A percentile compares a stretch with the other conserved stretches of the same genome.
Evolutionary conservation across 2,329 filamentous ascomycete species (phyloP).

Genomic region (Aspergillus spinulosporus): DNA sequence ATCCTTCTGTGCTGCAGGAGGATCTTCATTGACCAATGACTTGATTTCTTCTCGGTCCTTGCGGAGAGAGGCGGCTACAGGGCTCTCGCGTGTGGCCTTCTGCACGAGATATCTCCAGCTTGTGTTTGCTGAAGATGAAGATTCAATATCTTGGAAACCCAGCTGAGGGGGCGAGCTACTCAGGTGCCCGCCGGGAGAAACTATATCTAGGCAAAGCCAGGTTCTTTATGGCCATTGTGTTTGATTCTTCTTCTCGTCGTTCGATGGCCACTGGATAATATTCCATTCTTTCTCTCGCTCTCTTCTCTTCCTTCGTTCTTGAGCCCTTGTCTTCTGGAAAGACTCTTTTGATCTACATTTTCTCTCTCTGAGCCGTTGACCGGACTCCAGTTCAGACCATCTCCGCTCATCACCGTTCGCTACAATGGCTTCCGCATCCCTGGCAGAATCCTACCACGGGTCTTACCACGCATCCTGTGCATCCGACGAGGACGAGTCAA

Average conservation of each 20-base stretch:
- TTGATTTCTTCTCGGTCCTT: neutral
- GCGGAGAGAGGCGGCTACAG: conserved; percentile 11
- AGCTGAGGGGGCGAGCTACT: neutral
- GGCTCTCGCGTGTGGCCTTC: conserved; percentile 10
- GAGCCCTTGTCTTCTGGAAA: conserved; percentile 18
- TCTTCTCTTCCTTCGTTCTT: conserved; percentile 6
- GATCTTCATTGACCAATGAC: conserved; percentile 1
- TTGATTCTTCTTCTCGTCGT: neutral
- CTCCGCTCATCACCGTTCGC: neutral
- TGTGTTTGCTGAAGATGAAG: conserved; percentile 9
- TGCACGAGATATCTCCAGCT: conserved; percentile 9
- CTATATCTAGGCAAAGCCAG: too few relatives aligned
- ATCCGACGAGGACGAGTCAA: conserved; percentile 39
- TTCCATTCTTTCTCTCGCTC: conserved; percentile 3
- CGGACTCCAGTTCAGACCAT: neutral
- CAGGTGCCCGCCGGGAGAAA: neutral
- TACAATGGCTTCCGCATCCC: conserved; percentile 10
- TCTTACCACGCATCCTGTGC: conserved; percentile 34
- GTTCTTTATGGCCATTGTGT: neutral
- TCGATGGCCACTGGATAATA: neutral
- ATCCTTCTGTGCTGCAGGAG: neutral
- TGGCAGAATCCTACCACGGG: conserved; percentile 19
- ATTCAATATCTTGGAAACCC: conserved; percentile 6
- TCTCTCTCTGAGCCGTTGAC: conserved; percentile 6
- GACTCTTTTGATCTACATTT: neutral